Evolutionary conservation across 352 stramenopile species (phyloP), one percentile per base, ranked within the genome.

Genomic region (Phytophthora chlamydospora): DNA sequence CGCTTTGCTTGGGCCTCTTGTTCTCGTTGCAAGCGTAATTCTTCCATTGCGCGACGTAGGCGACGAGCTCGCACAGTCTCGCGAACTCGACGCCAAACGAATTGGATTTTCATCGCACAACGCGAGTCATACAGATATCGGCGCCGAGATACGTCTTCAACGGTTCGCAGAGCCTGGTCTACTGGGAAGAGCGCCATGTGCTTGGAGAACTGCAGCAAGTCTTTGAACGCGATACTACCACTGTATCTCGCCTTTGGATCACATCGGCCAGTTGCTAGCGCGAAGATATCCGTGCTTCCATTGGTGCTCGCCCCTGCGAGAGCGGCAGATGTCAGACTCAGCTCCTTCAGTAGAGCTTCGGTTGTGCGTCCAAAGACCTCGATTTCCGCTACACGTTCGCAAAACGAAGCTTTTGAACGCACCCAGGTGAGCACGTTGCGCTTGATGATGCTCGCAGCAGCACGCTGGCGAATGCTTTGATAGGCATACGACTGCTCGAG

Each of bases 181-280:
- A 91, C 75, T 0, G 83, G 73, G 38, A 85, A 90, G 27, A 90
- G 53, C 14, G 80, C 80, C 35, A 91, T 61, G 66, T 91, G 76
- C 54, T 89, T 89, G 21, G 78, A 76, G 41, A 85, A 91, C 4
- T 77, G 75, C 48, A 90, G 81, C 4, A 91, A 55, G 27, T 89
- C 76, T 11, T 56, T 66, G 38, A 91, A 87, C 7, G 69, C 66
- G 17, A 91, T 90, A 35, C 57, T 73, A 13, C 54, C 52, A 14
- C 36, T 56, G 57, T 57, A 66, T 47, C 58, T 54, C 0, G 59
- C 55, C 29, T 65, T 68, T 14, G 34, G 52, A 31, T 62, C 46
- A 19, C 17, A 38, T n/a, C 59, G 53, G 17, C 52, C 52, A 24
- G 46, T 76, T 53, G 52, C 58, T 32, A 71, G 52, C 32, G 72